phyloP scores from a whole-genome alignment of 2,329 filamentous ascomycete genomes.

The Cercospora canescens region DNA sequence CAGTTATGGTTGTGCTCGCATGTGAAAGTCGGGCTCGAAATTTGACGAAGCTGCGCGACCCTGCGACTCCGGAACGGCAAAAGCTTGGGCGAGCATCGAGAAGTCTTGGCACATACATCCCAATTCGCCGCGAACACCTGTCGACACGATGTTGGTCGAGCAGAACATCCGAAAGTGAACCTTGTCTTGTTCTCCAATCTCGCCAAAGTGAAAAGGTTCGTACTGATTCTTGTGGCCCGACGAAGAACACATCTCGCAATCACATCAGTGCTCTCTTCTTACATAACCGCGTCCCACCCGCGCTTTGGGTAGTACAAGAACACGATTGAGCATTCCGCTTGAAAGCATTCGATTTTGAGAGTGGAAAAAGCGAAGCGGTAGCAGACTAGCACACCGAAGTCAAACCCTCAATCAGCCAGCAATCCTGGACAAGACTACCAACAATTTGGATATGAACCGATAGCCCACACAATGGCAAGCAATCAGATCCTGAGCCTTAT shows the following conservation, averaged over 20 bases:
- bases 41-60: slow-evolving; percentile 7
- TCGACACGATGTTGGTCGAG: background rate
- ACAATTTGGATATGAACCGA: slow-evolving; percentile 9
- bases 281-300: background rate
- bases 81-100: background rate
- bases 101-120: background rate
- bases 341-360: background rate
- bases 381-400: background rate
- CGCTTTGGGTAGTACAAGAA: background rate
- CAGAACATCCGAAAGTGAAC: background rate
- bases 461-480: slow-evolving; percentile 34
- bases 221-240: background rate
- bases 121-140: slow-evolving; percentile 3
- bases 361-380: background rate
- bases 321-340: background rate
- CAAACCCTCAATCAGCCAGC: background rate
- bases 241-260: background rate
- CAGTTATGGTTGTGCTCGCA: background rate
- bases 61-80: background rate
- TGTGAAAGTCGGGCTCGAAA: slow-evolving; percentile 7
- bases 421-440: background rate
- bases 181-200: background rate
- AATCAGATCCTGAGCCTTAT: slow-evolving; percentile 55
- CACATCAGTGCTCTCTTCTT: background rate
- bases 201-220: background rate